Evolutionary conservation across 2,329 filamentous ascomycete genomes (phyloP).

Genomic region (Xylaria sp.): DNA sequence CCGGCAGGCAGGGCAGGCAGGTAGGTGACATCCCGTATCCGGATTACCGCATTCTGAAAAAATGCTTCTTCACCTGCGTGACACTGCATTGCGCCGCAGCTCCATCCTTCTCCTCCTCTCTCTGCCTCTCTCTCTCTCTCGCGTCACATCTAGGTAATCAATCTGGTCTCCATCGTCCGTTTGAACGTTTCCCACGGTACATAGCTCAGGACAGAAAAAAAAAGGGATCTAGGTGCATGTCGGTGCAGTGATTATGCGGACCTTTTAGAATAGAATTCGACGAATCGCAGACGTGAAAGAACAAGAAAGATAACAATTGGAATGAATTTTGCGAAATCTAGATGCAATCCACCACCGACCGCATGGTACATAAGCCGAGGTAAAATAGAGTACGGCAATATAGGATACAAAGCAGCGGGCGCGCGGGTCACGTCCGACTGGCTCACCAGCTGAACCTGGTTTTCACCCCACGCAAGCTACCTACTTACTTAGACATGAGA

Average conservation of each 20-base stretch:
- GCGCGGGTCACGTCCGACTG: slow-evolving; percentile 3
- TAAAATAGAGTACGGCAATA: slow-evolving; percentile 7
- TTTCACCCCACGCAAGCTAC: slow-evolving; percentile 4
- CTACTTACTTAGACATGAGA: background rate
- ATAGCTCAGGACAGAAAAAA: background rate
- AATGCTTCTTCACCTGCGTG: slow-evolving; percentile 21
- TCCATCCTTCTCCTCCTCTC: too few species aligned
- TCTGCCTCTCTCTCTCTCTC: too few species aligned
- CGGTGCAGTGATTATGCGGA: background rate
- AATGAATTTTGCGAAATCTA: background rate
- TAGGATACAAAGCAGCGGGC: slow-evolving; percentile 7
- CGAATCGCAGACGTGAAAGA: background rate
- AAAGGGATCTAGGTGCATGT: background rate
- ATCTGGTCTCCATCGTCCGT: background rate
- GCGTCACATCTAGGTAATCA: slow-evolving; percentile 9
- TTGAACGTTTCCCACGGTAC: background rate
- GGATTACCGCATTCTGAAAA: slow-evolving; percentile 25
- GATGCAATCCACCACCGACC: background rate
- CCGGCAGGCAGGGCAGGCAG: background rate
- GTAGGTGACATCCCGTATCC: slow-evolving; percentile 18
- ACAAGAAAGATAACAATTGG: background rate
- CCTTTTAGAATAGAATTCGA: background rate
- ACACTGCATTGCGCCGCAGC: slow-evolving; percentile 18
- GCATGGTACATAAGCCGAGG: background rate
- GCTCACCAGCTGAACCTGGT: background rate